phyloP scores from a whole-genome alignment of 2,329 filamentous ascomycete species.

The Zymoseptoria tritici region DNA sequence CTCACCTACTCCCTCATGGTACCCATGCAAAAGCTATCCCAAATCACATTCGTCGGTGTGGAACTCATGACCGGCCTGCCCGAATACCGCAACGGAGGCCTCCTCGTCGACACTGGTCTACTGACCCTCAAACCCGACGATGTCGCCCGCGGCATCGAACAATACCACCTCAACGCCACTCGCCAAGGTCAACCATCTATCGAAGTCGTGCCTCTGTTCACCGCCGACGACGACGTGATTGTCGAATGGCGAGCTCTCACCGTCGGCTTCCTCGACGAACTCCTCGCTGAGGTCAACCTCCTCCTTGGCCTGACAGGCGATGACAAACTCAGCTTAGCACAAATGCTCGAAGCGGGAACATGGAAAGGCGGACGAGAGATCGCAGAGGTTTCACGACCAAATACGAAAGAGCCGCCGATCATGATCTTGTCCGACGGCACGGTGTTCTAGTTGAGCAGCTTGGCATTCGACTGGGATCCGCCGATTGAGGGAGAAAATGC shows the following conservation, averaged over 20 bases:
- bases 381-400: conserved; percentile 88
- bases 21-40: conserved; percentile 74
- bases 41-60: conserved; percentile 71
- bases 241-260: conserved; percentile 73
- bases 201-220: conserved; percentile 68
- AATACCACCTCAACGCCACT: conserved; percentile 62
- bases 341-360: conserved; percentile 89
- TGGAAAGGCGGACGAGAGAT: conserved; percentile 99
- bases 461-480: conserved; percentile 22
- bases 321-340: conserved; percentile 67
- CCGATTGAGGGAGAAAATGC: background rate
- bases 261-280: conserved; percentile 65
- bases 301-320: conserved; percentile 60
- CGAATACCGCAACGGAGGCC: conserved; percentile 85
- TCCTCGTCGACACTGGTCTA: conserved; percentile 79
- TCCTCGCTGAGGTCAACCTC: conserved; percentile 61
- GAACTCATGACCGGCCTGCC: conserved; percentile 83
- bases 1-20: conserved; percentile 90
- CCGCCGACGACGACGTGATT: conserved; percentile 66
- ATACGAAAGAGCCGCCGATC: conserved; percentile 93
- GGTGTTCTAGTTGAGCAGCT: conserved; percentile 60
- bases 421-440: conserved; percentile 95
- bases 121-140: conserved; percentile 67
- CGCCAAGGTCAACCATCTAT: conserved; percentile 64
- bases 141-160: conserved; percentile 60